Evolutionary conservation across 1,284 basidiomycete genomes (phyloP).

Genomic region (Ganoderma multipileum): DNA sequence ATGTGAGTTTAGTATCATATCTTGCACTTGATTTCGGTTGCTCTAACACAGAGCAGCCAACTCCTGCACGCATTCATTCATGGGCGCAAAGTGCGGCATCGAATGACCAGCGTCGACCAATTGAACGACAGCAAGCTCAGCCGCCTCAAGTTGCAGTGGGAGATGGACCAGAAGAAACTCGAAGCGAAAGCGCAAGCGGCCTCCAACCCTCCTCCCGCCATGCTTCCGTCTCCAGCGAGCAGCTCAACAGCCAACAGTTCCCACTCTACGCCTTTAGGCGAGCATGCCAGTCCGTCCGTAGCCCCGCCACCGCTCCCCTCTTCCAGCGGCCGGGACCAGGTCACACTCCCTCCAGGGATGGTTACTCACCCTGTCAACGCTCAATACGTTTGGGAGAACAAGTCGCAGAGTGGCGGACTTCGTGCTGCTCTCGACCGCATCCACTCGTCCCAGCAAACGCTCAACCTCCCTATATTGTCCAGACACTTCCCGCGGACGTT

Average conservation of each 20-base stretch:
- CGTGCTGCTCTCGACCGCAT: slow-evolving; percentile 53
- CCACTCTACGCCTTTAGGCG: slow-evolving; percentile 72
- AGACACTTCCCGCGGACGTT: slow-evolving; percentile 77
- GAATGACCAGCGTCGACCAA: slow-evolving; percentile 51
- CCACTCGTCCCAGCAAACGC: slow-evolving; percentile 54
- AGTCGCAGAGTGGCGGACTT: slow-evolving; percentile 55
- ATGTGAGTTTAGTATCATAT: slow-evolving; percentile 60
- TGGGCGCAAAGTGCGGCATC: slow-evolving; percentile 61
- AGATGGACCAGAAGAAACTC: slow-evolving; percentile 22
- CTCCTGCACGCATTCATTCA: slow-evolving; percentile 79
- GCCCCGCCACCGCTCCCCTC: not conserved
- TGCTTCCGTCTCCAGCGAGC: slow-evolving; percentile 79
- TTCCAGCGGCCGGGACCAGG: slow-evolving; percentile 13
- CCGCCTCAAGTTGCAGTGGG: slow-evolving; percentile 21
- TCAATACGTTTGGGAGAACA: slow-evolving; percentile 47
- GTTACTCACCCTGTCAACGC: slow-evolving; percentile 37
- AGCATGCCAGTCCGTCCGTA: slow-evolving; percentile 13
- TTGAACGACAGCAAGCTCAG: slow-evolving; percentile 39
- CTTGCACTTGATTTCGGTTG: slow-evolving; percentile 40
- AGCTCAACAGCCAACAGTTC: slow-evolving; percentile 69
- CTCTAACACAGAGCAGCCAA: slow-evolving; percentile 52
- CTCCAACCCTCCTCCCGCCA: slow-evolving; percentile 52
- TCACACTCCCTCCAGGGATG: slow-evolving; percentile 24
- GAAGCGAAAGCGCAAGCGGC: slow-evolving; percentile 15
- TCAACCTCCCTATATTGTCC: slow-evolving; percentile 69